Evolutionary conservation across 164 flowering plant genomes (phyloP).

Genomic region (Vitis vinifera): DNA sequence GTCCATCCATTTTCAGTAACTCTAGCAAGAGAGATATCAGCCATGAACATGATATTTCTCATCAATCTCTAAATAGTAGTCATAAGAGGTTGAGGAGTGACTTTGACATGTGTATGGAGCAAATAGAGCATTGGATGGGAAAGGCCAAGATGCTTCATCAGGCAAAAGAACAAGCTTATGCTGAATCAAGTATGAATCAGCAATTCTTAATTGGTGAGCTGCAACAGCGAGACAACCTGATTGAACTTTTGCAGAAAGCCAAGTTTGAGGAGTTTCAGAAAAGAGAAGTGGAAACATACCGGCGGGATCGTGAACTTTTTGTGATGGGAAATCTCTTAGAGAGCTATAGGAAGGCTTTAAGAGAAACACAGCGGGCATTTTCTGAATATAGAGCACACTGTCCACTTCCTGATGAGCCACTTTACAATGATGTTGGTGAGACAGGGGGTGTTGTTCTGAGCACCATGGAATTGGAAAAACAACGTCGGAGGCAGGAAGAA

Average conservation of each 20-base stretch:
- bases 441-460: slow-evolving; percentile 76
- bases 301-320: slow-evolving; percentile 61
- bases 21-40: slow-evolving; percentile 51
- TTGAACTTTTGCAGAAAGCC: slow-evolving; percentile 41
- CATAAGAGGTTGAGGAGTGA: slow-evolving; percentile 63
- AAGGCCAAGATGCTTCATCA: slow-evolving; percentile 48
- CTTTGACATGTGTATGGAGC: slow-evolving; percentile 47
- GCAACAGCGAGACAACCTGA: slow-evolving; percentile 43
- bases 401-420: slow-evolving; percentile 57
- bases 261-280: slow-evolving; percentile 47
- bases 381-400: slow-evolving; percentile 57
- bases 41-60: slow-evolving; percentile 40
- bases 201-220: slow-evolving; percentile 45
- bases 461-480: slow-evolving; percentile 51
- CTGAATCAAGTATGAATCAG: slow-evolving; percentile 35
- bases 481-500: slow-evolving; percentile 51
- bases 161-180: slow-evolving; percentile 44
- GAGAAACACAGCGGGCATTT: slow-evolving; percentile 52
- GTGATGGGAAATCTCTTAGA: slow-evolving; percentile 55
- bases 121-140: slow-evolving; percentile 32
- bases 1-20: slow-evolving; percentile 44
- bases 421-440: slow-evolving; percentile 70
- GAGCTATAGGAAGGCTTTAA: slow-evolving; percentile 75
- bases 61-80: slow-evolving; percentile 28
- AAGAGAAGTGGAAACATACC: slow-evolving; percentile 43